A percentile compares a stretch with the other conserved stretches of the same genome.
phyloP scores from a whole-genome alignment of 176 grass and related monocot genomes.

The Musa acuminata region DNA sequence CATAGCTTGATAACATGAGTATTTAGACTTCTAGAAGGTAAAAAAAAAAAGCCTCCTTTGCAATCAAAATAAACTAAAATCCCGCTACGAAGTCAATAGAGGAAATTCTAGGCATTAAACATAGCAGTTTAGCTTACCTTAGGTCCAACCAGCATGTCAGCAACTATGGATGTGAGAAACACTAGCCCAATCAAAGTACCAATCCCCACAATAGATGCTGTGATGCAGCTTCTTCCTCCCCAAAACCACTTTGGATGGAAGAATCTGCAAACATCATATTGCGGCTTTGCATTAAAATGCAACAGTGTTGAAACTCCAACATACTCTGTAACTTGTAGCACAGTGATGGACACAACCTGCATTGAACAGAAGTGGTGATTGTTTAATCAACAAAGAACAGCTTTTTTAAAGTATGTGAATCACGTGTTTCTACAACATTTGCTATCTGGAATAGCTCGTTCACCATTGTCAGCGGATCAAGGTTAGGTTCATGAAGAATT shows the following conservation, averaged over 20 bases:
- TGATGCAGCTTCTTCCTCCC: constrained; percentile 39
- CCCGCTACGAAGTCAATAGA: neutral
- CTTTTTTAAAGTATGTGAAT: neutral
- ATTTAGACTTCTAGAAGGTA: neutral
- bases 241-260: constrained; percentile 31
- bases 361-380: neutral
- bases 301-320: constrained; percentile 38
- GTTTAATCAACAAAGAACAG: neutral
- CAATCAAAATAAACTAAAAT: neutral
- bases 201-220: constrained; percentile 39
- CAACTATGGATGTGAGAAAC: constrained; percentile 46
- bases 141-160: constrained; percentile 41
- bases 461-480: constrained; percentile 61
- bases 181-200: constrained; percentile 47
- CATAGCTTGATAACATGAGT: neutral
- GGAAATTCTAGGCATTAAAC: neutral
- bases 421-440: neutral
- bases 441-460: constrained; percentile 2
- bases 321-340: constrained; percentile 54
- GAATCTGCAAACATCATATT: constrained; percentile 29
- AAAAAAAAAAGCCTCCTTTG: neutral
- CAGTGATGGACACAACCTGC: constrained; percentile 40
- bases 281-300: constrained; percentile 36
- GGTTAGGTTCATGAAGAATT: constrained; percentile 36
- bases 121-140: constrained; percentile 20